Base-by-base conservation (phyloP, 805 yeast species). In the Metschnikowia aberdeeniae region DNA sequence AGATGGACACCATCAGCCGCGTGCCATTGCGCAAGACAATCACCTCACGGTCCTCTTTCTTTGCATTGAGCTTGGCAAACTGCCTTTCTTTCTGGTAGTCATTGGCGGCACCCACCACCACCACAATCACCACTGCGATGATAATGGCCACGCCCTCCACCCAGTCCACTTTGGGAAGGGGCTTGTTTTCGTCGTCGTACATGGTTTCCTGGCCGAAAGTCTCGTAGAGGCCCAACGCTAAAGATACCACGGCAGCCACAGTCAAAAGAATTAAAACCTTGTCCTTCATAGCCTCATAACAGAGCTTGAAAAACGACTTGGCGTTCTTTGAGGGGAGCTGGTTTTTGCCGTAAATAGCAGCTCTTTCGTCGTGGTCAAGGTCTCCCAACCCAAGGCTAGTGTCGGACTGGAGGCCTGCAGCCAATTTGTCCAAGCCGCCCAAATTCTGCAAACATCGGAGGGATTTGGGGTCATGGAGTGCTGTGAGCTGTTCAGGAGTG, bases 141-240 rank as follows among this genome's bases (percentile, higher is more conserved):
- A 93, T 78, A 60, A 93, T 93, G 34, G 99, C 99, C 32, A 90
- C 96, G 55, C 99, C 99, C 71, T 93, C 99, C 39, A 95, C 96
- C 97, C 98, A 93, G 58, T 92, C 96, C 28, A 93, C 95, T 57
- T 82, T 79, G 13, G 97, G 97, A 44, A 81, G 63, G 17, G 80
- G 72, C 19, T 80, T 73, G 24, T 96, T 96, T 52, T 88, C 87
- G 5, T 77, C 81, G 62, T 92, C 97, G 56, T 77, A 78, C 59
- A 80, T 81, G 0, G 87, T 73, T 0, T 84, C 89, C 53, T 86
- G 86, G 34, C 95, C 96, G 68, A 89, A 85, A 1, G 95, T 82
- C 66, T 93, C 95, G 62, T 93, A 93, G 6, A 93, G 72, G 0
- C 99, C 99, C 40, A 93, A 68, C 0, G 95, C 92, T 41, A 93